phyloP scores from a whole-genome alignment of 2,329 filamentous ascomycete genomes.

The Paraphoma chrysanthemicola region DNA sequence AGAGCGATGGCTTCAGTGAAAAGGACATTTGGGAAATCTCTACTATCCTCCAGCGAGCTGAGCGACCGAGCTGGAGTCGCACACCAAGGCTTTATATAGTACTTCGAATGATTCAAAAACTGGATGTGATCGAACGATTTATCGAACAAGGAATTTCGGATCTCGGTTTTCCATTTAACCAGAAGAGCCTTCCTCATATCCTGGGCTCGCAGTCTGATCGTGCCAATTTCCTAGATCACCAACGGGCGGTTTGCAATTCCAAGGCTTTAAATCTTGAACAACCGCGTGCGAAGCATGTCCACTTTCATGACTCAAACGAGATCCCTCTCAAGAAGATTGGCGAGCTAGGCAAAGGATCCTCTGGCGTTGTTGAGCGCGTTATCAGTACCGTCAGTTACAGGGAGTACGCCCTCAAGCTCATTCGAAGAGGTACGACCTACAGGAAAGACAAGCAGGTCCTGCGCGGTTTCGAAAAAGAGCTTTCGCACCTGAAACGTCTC shows the following conservation, averaged over 20 bases:
- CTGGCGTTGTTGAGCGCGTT: slow-evolving; percentile 27
- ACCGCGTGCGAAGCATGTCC: slow-evolving; percentile 5
- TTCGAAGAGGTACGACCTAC: slow-evolving; percentile 18
- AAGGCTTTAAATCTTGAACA: slow-evolving; percentile 15
- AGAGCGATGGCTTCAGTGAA: too few species aligned
- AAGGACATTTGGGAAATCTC: slow-evolving; percentile 14
- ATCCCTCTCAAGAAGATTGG: slow-evolving; percentile 15
- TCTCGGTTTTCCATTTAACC: slow-evolving; percentile 15
- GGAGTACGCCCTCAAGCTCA: slow-evolving; percentile 31
- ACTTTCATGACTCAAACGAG: slow-evolving; percentile 11
- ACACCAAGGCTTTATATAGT: slow-evolving; percentile 23
- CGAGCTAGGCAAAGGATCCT: slow-evolving; percentile 25
- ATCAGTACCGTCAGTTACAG: slow-evolving; percentile 21
- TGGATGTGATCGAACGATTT: slow-evolving; percentile 16
- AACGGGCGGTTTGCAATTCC: slow-evolving; percentile 13
- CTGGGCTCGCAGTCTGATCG: slow-evolving; percentile 4
- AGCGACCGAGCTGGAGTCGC: slow-evolving; percentile 10
- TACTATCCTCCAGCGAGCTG: too few species aligned
- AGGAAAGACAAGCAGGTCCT: slow-evolving; percentile 11
- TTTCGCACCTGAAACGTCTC: slow-evolving; percentile 16
- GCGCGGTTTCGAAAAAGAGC: slow-evolving; percentile 18
- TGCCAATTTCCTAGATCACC: slow-evolving; percentile 14
- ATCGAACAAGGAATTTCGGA: slow-evolving; percentile 13
- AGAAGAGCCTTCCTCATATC: slow-evolving; percentile 8
- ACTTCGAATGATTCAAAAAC: slow-evolving; percentile 13